Percentiles rank a stretch among this genome's conserved stretches.
phyloP scores from a whole-genome alignment of 441 rosid genomes.

The Pelargonium australe region DNA sequence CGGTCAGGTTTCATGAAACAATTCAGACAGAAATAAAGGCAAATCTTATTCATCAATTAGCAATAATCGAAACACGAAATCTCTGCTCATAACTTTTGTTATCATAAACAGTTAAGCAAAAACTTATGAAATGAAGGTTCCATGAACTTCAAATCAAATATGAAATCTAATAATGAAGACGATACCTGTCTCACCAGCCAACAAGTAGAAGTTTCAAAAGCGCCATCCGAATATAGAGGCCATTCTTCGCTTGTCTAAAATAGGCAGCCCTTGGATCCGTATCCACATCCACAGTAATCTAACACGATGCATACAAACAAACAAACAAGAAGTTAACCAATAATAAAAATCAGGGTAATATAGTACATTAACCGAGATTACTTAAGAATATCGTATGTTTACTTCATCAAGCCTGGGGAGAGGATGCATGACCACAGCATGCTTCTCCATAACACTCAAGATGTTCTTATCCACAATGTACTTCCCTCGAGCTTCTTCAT shows the following conservation, averaged over 20 bases:
- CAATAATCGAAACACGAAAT: no score
- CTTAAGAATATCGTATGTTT: constrained; percentile 9
- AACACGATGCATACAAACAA: neutral
- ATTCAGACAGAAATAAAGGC: no score
- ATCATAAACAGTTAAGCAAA: neutral
- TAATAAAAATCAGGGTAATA: neutral
- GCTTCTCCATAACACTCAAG: constrained; percentile 68
- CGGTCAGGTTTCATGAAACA: no score
- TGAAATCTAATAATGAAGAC: neutral
- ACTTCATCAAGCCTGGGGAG: constrained; percentile 96
- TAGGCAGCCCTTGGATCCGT: constrained; percentile 89
- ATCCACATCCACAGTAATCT: constrained; percentile 87
- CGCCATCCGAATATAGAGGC: constrained; percentile 89
- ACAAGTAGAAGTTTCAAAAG: constrained; percentile 73
- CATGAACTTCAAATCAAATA: neutral
- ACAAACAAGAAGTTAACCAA: neutral
- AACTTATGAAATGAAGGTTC: neutral
- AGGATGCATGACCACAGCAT: constrained; percentile 92
- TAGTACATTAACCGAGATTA: neutral
- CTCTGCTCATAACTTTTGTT: neutral
- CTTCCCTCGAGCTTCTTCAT: constrained; percentile 89
- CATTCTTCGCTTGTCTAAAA: constrained; percentile 97
- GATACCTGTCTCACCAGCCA: constrained; percentile 44
- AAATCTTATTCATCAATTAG: no score
- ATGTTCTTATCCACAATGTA: constrained; percentile 61